Conservation (phyloP, 2,329 filamentous ascomycete species). For the Mycosphaerella sp. region DNA sequence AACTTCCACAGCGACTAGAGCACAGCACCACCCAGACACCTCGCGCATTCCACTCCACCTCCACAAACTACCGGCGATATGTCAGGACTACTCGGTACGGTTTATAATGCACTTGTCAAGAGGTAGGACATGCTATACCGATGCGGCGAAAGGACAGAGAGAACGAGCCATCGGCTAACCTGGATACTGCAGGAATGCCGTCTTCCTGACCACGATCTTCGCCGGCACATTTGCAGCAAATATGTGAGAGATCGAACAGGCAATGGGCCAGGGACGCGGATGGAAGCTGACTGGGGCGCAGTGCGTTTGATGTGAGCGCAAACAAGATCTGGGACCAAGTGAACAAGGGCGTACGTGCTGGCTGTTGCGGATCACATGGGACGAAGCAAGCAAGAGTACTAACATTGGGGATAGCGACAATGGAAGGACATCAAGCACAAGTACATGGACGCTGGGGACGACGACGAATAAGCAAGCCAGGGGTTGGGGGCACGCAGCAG, state of each 20-base stretch:
- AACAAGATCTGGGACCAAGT: slow-evolving; percentile 84
- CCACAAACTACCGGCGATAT: slow-evolving; percentile 38
- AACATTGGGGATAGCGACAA: slow-evolving; percentile 67
- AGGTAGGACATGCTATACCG: slow-evolving; percentile 5
- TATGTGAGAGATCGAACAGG: slow-evolving; percentile 55
- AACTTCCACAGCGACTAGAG: neutral
- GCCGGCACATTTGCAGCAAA: slow-evolving; percentile 82
- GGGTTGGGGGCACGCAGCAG: slow-evolving; percentile 46
- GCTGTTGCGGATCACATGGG: neutral
- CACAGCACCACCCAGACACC: neutral
- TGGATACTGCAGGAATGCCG: slow-evolving; percentile 77
- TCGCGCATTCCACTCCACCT: neutral
- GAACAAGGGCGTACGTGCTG: slow-evolving; percentile 77
- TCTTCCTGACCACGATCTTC: slow-evolving; percentile 85
- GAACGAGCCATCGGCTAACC: slow-evolving; percentile 23
- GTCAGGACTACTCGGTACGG: slow-evolving; percentile 50
- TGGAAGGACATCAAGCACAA: slow-evolving; percentile 98
- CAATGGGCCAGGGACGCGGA: neutral
- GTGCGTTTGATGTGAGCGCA: slow-evolving; percentile 73
- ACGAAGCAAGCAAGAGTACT: slow-evolving; percentile 17
- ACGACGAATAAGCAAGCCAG: slow-evolving; percentile 52
- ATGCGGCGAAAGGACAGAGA: neutral
- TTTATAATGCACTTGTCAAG: slow-evolving; percentile 47
- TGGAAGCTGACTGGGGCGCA: slow-evolving; percentile 38
- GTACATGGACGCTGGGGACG: slow-evolving; percentile 54